These are phyloP conservation scores for Emydomyces testavorans DNA, from an alignment of 2,329 filamentous ascomycete genomes.

Conservation along the genomic window DNA sequence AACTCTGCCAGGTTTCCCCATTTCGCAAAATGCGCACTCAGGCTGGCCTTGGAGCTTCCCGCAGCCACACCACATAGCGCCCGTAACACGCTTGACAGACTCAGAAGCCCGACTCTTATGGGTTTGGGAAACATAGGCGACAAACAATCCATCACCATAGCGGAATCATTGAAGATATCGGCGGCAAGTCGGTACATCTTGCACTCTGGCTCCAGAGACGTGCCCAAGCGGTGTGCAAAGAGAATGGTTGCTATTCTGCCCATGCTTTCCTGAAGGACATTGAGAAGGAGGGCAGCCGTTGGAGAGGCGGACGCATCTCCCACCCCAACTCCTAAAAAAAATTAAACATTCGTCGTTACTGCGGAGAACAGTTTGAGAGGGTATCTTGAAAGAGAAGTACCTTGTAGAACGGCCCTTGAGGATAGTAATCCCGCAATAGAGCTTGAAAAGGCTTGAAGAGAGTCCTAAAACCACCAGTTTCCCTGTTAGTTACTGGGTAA, in stretches of 20 bases:
- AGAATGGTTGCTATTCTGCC: constrained; percentile 74
- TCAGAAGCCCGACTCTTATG: constrained; percentile 46
- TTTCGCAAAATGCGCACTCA: constrained; percentile 83
- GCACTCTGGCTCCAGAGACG: constrained; percentile 76
- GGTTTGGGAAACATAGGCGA: constrained; percentile 59
- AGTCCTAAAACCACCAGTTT: constrained; percentile 25
- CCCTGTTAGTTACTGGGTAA: neutral
- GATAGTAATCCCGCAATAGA: constrained; percentile 50
- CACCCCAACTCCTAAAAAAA: constrained; percentile 56
- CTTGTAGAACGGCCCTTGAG: constrained; percentile 69
- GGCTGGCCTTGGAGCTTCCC: constrained; percentile 75
- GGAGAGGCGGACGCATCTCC: constrained; percentile 68
- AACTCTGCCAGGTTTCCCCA: constrained; percentile 82
- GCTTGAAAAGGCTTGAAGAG: constrained; percentile 34
- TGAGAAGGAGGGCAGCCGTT: constrained; percentile 69
- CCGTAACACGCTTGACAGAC: constrained; percentile 49
- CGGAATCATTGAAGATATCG: constrained; percentile 77
- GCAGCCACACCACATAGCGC: constrained; percentile 80
- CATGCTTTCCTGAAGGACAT: constrained; percentile 69
- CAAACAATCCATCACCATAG: constrained; percentile 74
- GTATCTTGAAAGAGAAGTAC: constrained; percentile 26
- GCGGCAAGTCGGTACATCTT: constrained; percentile 81
- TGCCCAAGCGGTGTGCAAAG: constrained; percentile 72
- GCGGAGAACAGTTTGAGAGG: no score
- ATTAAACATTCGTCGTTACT: constrained; percentile 12